Evolutionary conservation across 2,329 filamentous ascomycete species (phyloP), one percentile per base, ranked within the genome.

Genomic region (Cryphonectria japonica): DNA sequence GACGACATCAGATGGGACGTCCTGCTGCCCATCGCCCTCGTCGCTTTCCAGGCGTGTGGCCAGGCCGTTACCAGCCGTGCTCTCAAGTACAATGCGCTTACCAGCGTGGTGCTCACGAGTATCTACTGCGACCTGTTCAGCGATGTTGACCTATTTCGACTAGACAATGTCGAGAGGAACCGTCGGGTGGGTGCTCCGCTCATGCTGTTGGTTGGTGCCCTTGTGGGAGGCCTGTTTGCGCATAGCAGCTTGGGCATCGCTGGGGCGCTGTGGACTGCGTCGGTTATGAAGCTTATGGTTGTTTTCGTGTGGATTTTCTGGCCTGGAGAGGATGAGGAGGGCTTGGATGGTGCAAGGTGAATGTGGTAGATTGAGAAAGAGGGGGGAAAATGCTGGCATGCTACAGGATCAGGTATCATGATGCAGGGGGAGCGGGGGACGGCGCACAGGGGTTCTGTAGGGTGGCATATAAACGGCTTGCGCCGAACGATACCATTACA

Each of bases 81-180:
- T 0, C 80, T 95, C 72, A 87, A 89, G 76, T 91, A 90, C 77
- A 90, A 89, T 71, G 88, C 90, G 2, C 82, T 95, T 29, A 94
- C 92, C 0, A 94, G 91, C 73, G 92, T 94, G 22, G 93, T 95
- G 3, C 80, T 96, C 71, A 95, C 93, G 0, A 94, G 91, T 78
- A 90, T 93, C 73, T 95, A 95, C 82, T 94, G 92, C 77, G 93
- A 95, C 78, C 77, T 95, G 29, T 93, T 93, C 75, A 92, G 90
- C 1, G 92, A 94, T 70, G 80, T 82, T 43, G 79, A 84, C 34
- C 75, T 88, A 3, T 85, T 88, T 50, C 78, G 79, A 0, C 64
- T 77, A 11, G 73, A 78, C 57, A 88, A 88, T 71, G 78, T 78
- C 7, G 85, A 88, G 77, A 78, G 86, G 43, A 88, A 88, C 73